Conservation (phyloP, 495 filamentous ascomycete genomes). For the Penicillium turbatum region DNA sequence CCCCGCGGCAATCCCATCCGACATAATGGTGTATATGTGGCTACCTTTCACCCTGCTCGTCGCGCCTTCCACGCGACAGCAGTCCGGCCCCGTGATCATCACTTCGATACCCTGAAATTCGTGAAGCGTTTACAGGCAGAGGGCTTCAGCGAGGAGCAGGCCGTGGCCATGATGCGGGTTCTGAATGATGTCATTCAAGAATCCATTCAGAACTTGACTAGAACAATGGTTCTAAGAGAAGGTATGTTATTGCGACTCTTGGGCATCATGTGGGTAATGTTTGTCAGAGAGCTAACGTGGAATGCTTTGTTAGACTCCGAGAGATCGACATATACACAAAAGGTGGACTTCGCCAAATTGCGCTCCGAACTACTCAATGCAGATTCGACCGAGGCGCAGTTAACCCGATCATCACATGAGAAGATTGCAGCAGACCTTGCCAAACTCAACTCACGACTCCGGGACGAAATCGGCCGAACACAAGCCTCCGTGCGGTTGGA, state of each 20-base stretch:
- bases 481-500: slow-evolving; percentile 89
- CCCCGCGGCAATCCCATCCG: slow-evolving; percentile 32
- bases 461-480: slow-evolving; percentile 91
- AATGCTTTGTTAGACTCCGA: slow-evolving; percentile 42
- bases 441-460: slow-evolving; percentile 79
- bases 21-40: slow-evolving; percentile 48
- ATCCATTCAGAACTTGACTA: slow-evolving; percentile 95
- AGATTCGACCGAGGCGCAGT: slow-evolving; percentile 83
- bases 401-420: slow-evolving; percentile 87
- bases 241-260: slow-evolving; percentile 35
- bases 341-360: slow-evolving; percentile 98
- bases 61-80: slow-evolving; percentile 67
- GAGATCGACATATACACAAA: slow-evolving; percentile 87
- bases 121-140: slow-evolving; percentile 85
- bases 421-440: slow-evolving; percentile 89
- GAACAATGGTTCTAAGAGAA: slow-evolving; percentile 98
- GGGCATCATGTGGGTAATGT: background rate
- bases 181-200: slow-evolving; percentile 97
- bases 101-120: slow-evolving; percentile 98
- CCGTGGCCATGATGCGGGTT: slow-evolving; percentile 95
- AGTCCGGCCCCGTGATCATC: slow-evolving; percentile 66
- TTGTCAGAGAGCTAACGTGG: background rate
- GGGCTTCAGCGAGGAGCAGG: slow-evolving; percentile 93
- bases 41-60: slow-evolving; percentile 38
- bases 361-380: slow-evolving; percentile 87